Evolutionary conservation across 2,329 filamentous ascomycete genomes (phyloP).

Genomic region (Aotearoamyces nothofagi): DNA sequence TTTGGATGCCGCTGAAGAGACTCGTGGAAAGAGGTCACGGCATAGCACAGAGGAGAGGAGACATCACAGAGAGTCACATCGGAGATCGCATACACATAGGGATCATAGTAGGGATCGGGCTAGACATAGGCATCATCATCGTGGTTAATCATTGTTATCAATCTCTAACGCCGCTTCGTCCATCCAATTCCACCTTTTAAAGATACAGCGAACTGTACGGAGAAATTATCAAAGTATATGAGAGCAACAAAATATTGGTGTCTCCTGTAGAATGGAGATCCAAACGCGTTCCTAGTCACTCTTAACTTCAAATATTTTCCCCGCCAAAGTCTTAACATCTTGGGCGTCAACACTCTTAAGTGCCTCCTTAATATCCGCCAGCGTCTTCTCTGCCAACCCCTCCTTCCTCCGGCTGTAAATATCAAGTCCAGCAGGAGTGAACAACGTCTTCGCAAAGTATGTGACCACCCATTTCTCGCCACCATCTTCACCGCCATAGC

Average conservation of each 20-base stretch:
- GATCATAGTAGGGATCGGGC: slow-evolving; percentile 9
- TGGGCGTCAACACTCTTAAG: slow-evolving; percentile 33
- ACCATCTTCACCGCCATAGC: slow-evolving; percentile 41
- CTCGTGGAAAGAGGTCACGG: slow-evolving; percentile 5
- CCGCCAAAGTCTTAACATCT: slow-evolving; percentile 36
- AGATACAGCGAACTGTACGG: too few species aligned
- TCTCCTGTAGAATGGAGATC: too few species aligned
- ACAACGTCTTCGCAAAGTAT: slow-evolving; percentile 70
- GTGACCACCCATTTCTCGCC: slow-evolving; percentile 57
- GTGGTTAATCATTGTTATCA: too few species aligned
- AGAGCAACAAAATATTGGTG: too few species aligned
- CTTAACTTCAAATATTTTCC: slow-evolving; percentile 30
- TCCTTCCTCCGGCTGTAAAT: slow-evolving; percentile 51
- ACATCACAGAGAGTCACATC: slow-evolving; percentile 8
- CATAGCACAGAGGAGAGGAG: slow-evolving; percentile 11
- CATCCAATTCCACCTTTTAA: too few species aligned
- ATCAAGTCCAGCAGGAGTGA: slow-evolving; percentile 71
- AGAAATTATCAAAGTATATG: too few species aligned
- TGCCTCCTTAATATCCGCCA: slow-evolving; percentile 37
- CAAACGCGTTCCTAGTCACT: too few species aligned
- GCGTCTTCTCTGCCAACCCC: slow-evolving; percentile 42
- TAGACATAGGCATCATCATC: slow-evolving; percentile 10
- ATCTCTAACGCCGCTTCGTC: too few species aligned
- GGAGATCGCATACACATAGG: slow-evolving; percentile 4
- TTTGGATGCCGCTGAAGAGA: slow-evolving; percentile 19